These are phyloP conservation scores for Ceratocystiopsis minuta DNA, from an alignment of 2,329 filamentous ascomycete species.

Conservation along the genomic window DNA sequence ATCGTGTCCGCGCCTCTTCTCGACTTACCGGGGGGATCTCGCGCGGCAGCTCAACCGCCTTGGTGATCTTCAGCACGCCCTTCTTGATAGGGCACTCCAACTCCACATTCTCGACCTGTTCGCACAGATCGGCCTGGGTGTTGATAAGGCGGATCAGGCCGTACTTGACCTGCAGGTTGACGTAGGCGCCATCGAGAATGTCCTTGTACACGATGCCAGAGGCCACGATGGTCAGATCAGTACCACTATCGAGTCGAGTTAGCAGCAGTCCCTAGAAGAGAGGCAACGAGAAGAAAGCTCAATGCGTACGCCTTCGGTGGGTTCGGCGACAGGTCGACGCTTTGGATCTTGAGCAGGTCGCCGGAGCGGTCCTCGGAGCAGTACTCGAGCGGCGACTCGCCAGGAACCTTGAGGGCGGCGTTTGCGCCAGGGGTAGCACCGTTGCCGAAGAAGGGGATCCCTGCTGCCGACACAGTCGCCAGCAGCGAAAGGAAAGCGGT, in stretches of 20 bases:
- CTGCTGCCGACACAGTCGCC: conserved; percentile 21
- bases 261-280: neutral
- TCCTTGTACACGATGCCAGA: conserved; percentile 53
- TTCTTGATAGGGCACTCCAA: conserved; percentile 74
- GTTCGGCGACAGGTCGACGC: conserved; percentile 69
- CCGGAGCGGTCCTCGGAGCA: conserved; percentile 48
- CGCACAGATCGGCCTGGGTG: conserved; percentile 68
- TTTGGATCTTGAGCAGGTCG: conserved; percentile 59
- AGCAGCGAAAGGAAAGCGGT: conserved; percentile 26
- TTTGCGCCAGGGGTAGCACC: conserved; percentile 29
- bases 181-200: conserved; percentile 63
- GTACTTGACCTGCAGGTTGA: conserved; percentile 78
- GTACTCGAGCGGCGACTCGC: conserved; percentile 69
- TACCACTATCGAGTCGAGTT: conserved; percentile 38
- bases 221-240: conserved; percentile 61
- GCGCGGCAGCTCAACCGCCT: conserved; percentile 67
- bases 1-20: neutral
- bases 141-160: conserved; percentile 79
- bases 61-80: conserved; percentile 54
- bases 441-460: conserved; percentile 28
- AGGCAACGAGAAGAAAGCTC: neutral
- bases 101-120: conserved; percentile 75
- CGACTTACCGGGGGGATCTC: conserved; percentile 72
- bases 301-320: conserved; percentile 63
- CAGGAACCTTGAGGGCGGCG: conserved; percentile 49